These are phyloP conservation scores for Exophiala oligosperma DNA, from an alignment of 2,329 filamentous ascomycete genomes.

Conservation along the genomic window DNA sequence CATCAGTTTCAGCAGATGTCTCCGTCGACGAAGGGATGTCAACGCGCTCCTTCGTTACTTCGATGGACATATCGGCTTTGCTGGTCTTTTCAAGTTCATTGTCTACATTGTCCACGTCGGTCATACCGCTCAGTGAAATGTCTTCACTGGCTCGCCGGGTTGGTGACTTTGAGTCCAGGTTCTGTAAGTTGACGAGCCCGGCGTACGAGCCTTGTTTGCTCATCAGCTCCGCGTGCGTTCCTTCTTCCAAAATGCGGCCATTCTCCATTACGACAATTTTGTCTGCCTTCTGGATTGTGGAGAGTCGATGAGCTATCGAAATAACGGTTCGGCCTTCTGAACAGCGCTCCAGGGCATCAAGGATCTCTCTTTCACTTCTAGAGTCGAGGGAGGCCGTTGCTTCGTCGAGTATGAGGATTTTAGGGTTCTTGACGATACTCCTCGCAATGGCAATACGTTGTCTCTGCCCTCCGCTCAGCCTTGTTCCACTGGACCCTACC, in stretches of 20 bases:
- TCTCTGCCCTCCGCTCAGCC: conserved; percentile 31
- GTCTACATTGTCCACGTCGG: not conserved
- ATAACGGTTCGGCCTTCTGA: conserved; percentile 82
- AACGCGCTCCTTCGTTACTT: not conserved
- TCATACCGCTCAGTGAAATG: not conserved
- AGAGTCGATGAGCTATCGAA: conserved; percentile 82
- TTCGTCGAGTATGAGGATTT: conserved; percentile 89
- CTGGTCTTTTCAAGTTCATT: not conserved
- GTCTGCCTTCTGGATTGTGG: conserved; percentile 82
- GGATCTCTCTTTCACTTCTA: conserved; percentile 52
- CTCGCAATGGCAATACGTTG: conserved; percentile 62
- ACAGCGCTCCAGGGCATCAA: conserved; percentile 76
- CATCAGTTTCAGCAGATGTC: conserved; percentile 20
- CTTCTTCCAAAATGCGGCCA: conserved; percentile 82
- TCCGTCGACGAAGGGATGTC: conserved; percentile 27
- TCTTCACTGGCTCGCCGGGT: not conserved
- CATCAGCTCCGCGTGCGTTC: conserved; percentile 73
- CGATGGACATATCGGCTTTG: not conserved
- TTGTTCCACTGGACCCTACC: conserved; percentile 65
- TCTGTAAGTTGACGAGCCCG: conserved; percentile 69
- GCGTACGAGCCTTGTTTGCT: conserved; percentile 68
- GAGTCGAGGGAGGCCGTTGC: conserved; percentile 84
- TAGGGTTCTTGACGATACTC: conserved; percentile 86
- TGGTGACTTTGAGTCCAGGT: conserved; percentile 34
- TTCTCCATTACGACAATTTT: conserved; percentile 86